Evolutionary conservation across 352 stramenopile genomes (phyloP).

Genomic region (Globisporangium camurandrum): DNA sequence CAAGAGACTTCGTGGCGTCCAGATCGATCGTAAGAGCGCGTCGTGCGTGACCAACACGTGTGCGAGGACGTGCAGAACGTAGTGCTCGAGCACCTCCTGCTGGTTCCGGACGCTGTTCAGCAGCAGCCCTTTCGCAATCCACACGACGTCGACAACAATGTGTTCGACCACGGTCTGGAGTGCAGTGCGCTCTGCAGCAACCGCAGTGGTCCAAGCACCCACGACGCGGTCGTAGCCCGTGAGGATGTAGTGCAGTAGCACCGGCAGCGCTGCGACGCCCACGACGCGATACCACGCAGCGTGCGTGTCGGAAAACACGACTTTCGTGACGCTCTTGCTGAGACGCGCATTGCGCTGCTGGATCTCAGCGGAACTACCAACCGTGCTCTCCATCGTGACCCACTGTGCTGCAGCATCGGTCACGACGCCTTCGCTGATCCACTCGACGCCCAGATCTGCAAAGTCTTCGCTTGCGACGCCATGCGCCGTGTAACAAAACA

Average conservation of each 20-base stretch:
- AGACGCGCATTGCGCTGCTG: conserved; percentile 63
- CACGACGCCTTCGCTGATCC: conserved; percentile 48
- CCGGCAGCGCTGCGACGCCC: conserved; percentile 42
- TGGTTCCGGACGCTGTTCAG: conserved; percentile 45
- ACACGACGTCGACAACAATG: conserved; percentile 53
- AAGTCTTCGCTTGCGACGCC: conserved; percentile 54
- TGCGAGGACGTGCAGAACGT: conserved; percentile 57
- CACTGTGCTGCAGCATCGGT: conserved; percentile 46
- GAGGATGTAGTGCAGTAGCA: conserved; percentile 60
- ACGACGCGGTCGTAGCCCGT: conserved; percentile 32
- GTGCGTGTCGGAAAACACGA: conserved; percentile 28
- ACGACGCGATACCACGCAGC: conserved; percentile 45
- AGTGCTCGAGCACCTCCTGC: conserved; percentile 45
- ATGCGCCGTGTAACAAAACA: conserved; percentile 70
- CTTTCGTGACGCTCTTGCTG: conserved; percentile 47
- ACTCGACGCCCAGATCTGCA: conserved; percentile 57
- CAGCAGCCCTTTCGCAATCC: conserved; percentile 61
- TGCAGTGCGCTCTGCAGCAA: background rate
- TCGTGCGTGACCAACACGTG: conserved; percentile 52
- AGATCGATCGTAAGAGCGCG: conserved; percentile 27
- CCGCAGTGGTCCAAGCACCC: too few species aligned
- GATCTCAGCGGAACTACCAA: conserved; percentile 56
- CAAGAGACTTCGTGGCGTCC: conserved; percentile 58
- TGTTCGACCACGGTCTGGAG: conserved; percentile 29
- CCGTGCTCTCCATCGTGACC: conserved; percentile 47